Evolutionary conservation across 768 basidiomycete species (phyloP), one percentile per base, ranked within the genome.

Genomic region (Trametes villosa): DNA sequence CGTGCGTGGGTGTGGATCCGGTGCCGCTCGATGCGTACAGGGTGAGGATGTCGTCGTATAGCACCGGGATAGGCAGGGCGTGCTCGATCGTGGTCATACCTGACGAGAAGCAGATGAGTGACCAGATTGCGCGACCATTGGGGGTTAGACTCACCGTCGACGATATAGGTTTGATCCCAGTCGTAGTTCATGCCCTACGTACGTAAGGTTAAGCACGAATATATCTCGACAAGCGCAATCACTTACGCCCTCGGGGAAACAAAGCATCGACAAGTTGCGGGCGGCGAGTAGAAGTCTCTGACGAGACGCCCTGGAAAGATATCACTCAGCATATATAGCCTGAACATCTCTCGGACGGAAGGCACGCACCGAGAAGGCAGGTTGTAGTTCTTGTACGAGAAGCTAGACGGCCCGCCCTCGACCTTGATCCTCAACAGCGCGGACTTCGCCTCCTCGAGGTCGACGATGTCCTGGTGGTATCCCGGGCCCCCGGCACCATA

Each of bases 81-180:
- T 91, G 88, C 69, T 91, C 89, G 11, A 91, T 74, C 2, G 89
- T 89, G 1, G 89, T 89, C 88, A 89, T 90, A 18, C 88, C 88
- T 89, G 52, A 22, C 7, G n/a, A 34, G 29, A 48, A 50, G 45
- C 58, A 59, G n/a, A n/a, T n/a, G n/a, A n/a, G n/a, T n/a, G n/a
- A n/a, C n/a, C n/a, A n/a, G n/a, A n/a, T n/a, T n/a, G n/a, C n/a
- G n/a, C n/a, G 7, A 13, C 27, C 9, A 36, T 11, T 5, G 13
- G 36, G 8, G 1, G 4, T 15, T 9, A 13, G 9, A 15, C 75
- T 59, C 59, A 85, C 89, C 89, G 66, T 91, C 89, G n/a, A 89
- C 74, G 56, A 91, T 89, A 65, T 90, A 91, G 0, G 89, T 89
- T 64, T 85, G 71, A 65, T 91, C 88, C 89, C 89, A 91, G 66